Base-by-base conservation (phyloP, 1,284 basidiomycete genomes). In the Pseudozyma flocculosa region DNA sequence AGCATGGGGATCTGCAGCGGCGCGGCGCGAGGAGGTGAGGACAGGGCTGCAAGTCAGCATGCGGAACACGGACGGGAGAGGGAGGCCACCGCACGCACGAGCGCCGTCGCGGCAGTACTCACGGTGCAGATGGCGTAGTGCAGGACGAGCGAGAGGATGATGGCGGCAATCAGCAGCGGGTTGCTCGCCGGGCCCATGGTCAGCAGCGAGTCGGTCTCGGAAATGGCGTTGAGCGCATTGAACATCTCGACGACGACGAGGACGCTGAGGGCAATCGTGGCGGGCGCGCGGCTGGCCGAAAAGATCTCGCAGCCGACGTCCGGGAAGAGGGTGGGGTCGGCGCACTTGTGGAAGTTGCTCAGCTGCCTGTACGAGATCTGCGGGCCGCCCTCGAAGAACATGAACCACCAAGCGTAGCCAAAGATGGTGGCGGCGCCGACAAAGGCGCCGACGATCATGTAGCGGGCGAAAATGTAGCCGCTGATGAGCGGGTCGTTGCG, bases 361-460 rank as follows among this genome's bases (percentile, higher is more conserved):
- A 98, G 82, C 80, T 97, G 90, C 75, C 90, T 82, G 83, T 90
- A 96, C 15, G 88, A 83, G 76, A 98, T 96, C 77, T 93, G 90
- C 1, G 94, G 94, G 0, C 94, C 94, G 43, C 84, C 87, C 22
- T 83, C 74, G 79, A 96, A 96, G 79, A 86, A 88, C 73, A 95
- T 83, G 82, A 97, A 98, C 94, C 94, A 97, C 94, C 94, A 98
- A 0, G 91, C 92, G 76, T 96, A 96, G 41, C 93, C 94, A 65
- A 88, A 91, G 39, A 97, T 93, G 10, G 95, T 97, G 1, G 92
- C 93, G 45, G 85, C 86, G 37, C 95, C 94, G 49, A 98, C 94
- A 74, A 97, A 98, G 39, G 84, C 84, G 8, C 94, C 95, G 61
- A 98, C 86, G 51, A 96, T 84, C 82, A 96, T 81, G 80, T 97